Percentiles rank a stretch among this genome's conserved stretches.
These are phyloP conservation scores for Triglochin maritima DNA, from an alignment of 106 monocot species.

Conservation along the genomic window DNA sequence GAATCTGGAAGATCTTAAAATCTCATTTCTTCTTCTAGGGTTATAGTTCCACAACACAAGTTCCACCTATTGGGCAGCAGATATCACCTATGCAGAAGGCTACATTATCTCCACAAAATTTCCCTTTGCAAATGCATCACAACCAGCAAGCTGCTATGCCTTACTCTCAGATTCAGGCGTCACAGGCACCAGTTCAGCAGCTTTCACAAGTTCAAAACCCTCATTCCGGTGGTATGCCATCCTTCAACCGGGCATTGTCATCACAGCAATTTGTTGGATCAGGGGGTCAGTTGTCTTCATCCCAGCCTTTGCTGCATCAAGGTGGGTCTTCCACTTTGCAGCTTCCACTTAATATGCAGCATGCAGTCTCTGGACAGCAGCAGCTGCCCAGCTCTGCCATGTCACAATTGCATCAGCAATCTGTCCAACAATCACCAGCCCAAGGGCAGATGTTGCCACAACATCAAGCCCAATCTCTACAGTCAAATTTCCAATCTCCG, in stretches of 20 bases:
- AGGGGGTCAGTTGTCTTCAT: conserved; percentile 31
- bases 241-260: conserved; percentile 27
- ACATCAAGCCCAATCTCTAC: conserved; percentile 72
- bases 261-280: conserved; percentile 39
- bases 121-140: conserved; percentile 37
- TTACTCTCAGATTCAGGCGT: conserved; percentile 33
- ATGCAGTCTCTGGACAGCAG: conserved; percentile 35
- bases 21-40: conserved; percentile 15
- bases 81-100: conserved; percentile 51
- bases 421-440: conserved; percentile 51
- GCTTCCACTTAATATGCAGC: conserved; percentile 25
- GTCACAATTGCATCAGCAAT: conserved; percentile 54
- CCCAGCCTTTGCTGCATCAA: conserved; percentile 37
- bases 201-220: conserved; percentile 45
- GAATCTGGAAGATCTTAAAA: too few species aligned
- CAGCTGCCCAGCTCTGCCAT: conserved; percentile 35
- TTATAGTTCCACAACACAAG: conserved; percentile 41
- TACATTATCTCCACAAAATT: conserved; percentile 32
- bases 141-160: conserved; percentile 32
- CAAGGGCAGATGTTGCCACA: conserved; percentile 43
- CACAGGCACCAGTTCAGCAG: conserved; percentile 44
- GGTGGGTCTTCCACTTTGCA: conserved; percentile 31
- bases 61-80: conserved; percentile 39
- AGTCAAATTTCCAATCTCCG: conserved; percentile 76
- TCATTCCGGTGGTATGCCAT: conserved; percentile 31